Evolutionary conservation across 2,329 filamentous ascomycete genomes (phyloP).

Genomic region (Trichoderma sp.): DNA sequence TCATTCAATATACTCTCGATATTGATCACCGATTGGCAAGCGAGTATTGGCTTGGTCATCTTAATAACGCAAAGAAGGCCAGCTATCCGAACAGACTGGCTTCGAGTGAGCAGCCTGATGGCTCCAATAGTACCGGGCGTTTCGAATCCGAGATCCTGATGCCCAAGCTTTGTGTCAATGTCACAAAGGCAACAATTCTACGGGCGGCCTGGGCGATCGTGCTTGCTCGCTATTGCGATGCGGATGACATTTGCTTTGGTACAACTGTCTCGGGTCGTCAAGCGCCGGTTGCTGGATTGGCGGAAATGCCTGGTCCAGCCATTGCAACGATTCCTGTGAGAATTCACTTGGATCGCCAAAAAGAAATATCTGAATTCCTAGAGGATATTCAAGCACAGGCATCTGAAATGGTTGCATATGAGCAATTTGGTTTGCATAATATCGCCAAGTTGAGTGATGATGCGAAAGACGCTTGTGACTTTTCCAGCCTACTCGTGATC

Average conservation of each 20-base stretch:
- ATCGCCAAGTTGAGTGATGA: slow-evolving; percentile 8
- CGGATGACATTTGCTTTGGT: slow-evolving; percentile 26
- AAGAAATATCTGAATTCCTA: slow-evolving; percentile 2
- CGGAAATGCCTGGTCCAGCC: slow-evolving; percentile 20
- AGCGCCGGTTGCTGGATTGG: slow-evolving; percentile 15
- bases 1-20: not conserved
- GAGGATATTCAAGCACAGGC: slow-evolving; percentile 22
- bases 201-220: slow-evolving; percentile 26
- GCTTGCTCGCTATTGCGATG: slow-evolving; percentile 21
- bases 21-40: not conserved
- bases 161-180: not conserved
- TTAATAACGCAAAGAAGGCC: not conserved
- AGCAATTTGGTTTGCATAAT: slow-evolving; percentile 25
- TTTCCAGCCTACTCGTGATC: slow-evolving; percentile 9
- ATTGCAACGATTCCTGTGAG: slow-evolving; percentile 23
- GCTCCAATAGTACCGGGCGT: not conserved
- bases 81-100: not conserved
- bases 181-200: slow-evolving; percentile 21
- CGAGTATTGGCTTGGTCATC: slow-evolving; percentile 3
- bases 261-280: slow-evolving; percentile 25
- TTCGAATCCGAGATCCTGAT: not conserved
- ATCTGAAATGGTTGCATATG: slow-evolving; percentile 25
- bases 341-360: slow-evolving; percentile 5
- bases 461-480: slow-evolving; percentile 7
- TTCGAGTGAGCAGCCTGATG: not conserved